phyloP scores from a whole-genome alignment of 2,329 filamentous ascomycete species.

The Fusarium proliferatum region DNA sequence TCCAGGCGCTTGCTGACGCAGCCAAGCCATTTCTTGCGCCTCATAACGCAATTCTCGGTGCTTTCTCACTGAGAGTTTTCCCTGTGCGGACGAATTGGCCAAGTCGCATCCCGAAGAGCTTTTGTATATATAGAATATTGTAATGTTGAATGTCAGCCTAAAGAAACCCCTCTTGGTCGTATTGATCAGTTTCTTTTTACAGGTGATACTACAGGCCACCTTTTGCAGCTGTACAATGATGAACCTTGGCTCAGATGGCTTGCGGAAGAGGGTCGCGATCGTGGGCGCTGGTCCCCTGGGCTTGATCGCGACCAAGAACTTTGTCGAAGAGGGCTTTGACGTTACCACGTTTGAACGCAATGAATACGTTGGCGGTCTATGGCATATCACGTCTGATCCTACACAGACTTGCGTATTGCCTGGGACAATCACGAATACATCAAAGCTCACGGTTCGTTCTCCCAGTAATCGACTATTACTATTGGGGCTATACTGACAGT shows the following conservation, averaged over 20 bases:
- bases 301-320: not conserved
- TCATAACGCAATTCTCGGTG: not conserved
- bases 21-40: not conserved
- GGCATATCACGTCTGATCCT: not conserved
- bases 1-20: not conserved
- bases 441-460: not conserved
- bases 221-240: not conserved
- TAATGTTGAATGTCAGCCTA: not conserved
- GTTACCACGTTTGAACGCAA: not conserved
- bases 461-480: fast-evolving
- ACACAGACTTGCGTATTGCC: not conserved
- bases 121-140: not conserved
- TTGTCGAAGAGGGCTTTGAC: conserved; percentile 3
- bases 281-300: conserved; percentile 1
- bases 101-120: not conserved
- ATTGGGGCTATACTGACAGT: fast-evolving
- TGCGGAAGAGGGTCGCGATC: not conserved
- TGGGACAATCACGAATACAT: fast-evolving
- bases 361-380: conserved; percentile 1
- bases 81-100: not conserved
- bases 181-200: not conserved
- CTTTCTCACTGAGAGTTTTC: not conserved
- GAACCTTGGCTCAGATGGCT: not conserved
- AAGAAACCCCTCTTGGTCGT: not conserved
- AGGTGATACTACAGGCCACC: not conserved